Evolutionary conservation across 1,139 yeast species (phyloP), one percentile per base, ranked within the genome.

Genomic region (Yamadazyma aaseri): DNA sequence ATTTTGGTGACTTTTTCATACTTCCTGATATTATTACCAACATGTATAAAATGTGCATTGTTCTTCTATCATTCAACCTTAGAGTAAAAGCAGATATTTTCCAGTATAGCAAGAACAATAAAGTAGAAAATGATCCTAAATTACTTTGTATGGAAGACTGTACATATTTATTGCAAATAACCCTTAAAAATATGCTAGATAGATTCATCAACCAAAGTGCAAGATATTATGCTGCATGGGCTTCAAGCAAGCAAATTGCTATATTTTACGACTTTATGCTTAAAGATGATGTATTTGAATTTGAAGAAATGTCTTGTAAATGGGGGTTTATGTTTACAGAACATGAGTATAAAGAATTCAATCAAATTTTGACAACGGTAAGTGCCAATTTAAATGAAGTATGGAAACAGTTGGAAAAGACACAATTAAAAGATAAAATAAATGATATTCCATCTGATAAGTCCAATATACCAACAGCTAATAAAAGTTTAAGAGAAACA

Each of bases 211-310:
- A 54, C 21, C 51, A 58, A 29, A 64, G 70, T 38, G 56, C 57
- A 25, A 47, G 66, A 34, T 68, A 66, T 41, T 68, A 62, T 42
- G 63, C 60, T 45, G 71, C 74, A 1, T 68, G 74, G 74, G 53
- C 65, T 39, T 50, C 63, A 2, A 53, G 60, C 7, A 65, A 62
- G 35, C 55, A 63, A 2, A 57, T 63, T 28, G 44, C 50, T 3
- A 56, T 51, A 26, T 38, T 64, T 20, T 44, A 57, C 26, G 52
- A 49, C n/a, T 35, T 53, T 2, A 40, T 58, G 3, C 45, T 44
- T 1, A 50, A 53, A 2, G 52, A 56, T 23, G 55, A 46, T 0
- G 49, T 60, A 20, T 60, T 60, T 36, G 33, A 39, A n/a, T 29
- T 30, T 20, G 21, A 13, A 6, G 7, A 20, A 17, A 26, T 36